Evolutionary conservation across 2,329 filamentous ascomycete species (phyloP).

Genomic region (Aspergillus calidoustus): DNA sequence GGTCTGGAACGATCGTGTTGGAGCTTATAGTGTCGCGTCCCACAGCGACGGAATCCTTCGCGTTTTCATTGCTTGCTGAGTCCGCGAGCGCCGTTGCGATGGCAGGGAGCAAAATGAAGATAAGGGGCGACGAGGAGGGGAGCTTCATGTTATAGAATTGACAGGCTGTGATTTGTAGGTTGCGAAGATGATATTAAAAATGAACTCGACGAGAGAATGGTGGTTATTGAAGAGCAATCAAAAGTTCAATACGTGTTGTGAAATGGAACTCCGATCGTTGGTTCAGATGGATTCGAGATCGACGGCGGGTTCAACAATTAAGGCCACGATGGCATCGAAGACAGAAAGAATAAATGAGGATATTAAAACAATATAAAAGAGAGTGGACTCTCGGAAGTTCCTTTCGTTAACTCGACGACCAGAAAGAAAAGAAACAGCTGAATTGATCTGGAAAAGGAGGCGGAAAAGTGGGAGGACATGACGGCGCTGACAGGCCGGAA

Average conservation of each 20-base stretch:
- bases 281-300: slow-evolving; percentile 6
- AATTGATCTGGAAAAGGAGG: slow-evolving; percentile 18
- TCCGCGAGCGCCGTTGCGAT: slow-evolving; percentile 34
- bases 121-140: slow-evolving; percentile 34
- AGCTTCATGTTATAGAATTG: slow-evolving; percentile 38
- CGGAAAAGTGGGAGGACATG: slow-evolving; percentile 9
- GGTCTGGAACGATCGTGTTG: slow-evolving; percentile 26
- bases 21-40: slow-evolving; percentile 17
- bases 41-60: slow-evolving; percentile 19
- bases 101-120: slow-evolving; percentile 43
- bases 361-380: slow-evolving; percentile 3
- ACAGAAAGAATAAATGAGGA: background rate
- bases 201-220: background rate
- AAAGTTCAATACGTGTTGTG: slow-evolving; percentile 10
- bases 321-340: slow-evolving; percentile 21
- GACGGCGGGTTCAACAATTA: slow-evolving; percentile 15
- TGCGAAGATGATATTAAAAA: background rate
- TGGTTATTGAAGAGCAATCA: background rate
- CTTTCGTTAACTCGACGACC: background rate
- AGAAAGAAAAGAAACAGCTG: slow-evolving; percentile 6
- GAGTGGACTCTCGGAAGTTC: background rate
- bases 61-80: slow-evolving; percentile 20
- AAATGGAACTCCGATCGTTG: background rate
- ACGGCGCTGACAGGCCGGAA: slow-evolving; percentile 12
- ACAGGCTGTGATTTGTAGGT: slow-evolving; percentile 6